Evolutionary conservation across 106 monocot species (phyloP), one percentile per base, ranked within the genome.

Genomic region (Agapanthus africanus): DNA sequence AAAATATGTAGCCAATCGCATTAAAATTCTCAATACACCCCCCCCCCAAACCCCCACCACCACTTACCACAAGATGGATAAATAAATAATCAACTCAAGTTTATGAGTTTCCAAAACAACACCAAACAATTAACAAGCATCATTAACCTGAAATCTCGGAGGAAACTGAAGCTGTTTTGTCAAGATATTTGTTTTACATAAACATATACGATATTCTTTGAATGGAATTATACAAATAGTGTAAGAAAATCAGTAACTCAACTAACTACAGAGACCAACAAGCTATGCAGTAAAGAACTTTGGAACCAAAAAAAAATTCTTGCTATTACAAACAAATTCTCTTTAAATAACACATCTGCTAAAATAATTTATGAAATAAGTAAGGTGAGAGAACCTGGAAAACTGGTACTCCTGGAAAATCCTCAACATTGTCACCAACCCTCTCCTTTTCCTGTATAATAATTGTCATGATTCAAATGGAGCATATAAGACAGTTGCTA

Each of bases 361-460:
- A 40, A 37, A 65, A 65, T 65, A 65, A 65, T 39, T 51, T 23
- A 44, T 26, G 16, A 28, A 30, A 9, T 8, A 1, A 34, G 65
- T 30, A 16, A 46, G 6, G 26, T 39, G 21, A 36, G n/a, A 63
- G 64, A 57, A 90, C 90, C 90, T 85, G 85, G 75, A 90, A 90
- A 70, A 90, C 82, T 66, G 90, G 90, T 54, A 90, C 90, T 32
- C 90, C 90, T 34, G 70, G 40, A 51, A 90, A 85, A 54, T 62
- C 73, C 40, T 75, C 75, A 27, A 73, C 62, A 59, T 50, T 14
- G 25, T 77, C 41, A 22, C 90, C 83, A 46, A 28, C 42, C 50
- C 71, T 76, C 35, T 78, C 77, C 57, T 66, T 82, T 57, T 63
- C 66, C 90, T 90, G 71, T 47, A 44, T 38, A 66, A 44, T n/a